phyloP scores from a whole-genome alignment of 768 basidiomycete species.

The Albatrellus ellisii region DNA sequence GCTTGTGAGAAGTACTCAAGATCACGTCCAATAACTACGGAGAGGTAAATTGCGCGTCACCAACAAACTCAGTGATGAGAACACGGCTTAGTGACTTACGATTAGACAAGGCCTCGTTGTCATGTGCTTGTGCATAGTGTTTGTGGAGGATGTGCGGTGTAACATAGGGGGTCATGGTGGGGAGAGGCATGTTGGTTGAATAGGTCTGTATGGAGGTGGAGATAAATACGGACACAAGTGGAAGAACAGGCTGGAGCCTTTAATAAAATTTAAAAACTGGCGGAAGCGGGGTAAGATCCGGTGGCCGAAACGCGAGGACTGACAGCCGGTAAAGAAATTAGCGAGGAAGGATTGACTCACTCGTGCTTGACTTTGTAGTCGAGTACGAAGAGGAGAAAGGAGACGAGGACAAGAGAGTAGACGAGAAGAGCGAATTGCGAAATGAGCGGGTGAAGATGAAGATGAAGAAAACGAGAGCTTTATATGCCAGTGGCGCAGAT shows the following conservation, averaged over 20 bases:
- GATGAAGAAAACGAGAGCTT: background rate
- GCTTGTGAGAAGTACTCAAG: constrained; percentile 97
- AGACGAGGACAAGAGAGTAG: background rate
- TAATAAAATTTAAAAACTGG: too few species aligned
- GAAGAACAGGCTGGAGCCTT: background rate
- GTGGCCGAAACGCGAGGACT: background rate
- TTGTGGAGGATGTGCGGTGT: constrained; percentile 86
- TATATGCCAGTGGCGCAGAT: too few species aligned
- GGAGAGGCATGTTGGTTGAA: constrained; percentile 42
- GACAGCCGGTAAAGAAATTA: background rate
- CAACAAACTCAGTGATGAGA: background rate
- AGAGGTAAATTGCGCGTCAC: constrained; percentile 7
- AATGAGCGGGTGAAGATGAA: background rate
- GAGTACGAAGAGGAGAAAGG: background rate
- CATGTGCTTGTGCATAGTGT: constrained; percentile 65
- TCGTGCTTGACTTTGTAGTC: background rate
- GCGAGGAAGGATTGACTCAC: constrained; percentile 5
- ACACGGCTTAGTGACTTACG: constrained; percentile 29
- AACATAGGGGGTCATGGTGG: constrained; percentile 70
- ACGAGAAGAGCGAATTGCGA: too few species aligned
- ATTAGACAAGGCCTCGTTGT: constrained; percentile 44
- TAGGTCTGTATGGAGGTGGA: background rate
- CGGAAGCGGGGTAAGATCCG: constrained; percentile 4
- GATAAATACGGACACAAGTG: background rate
- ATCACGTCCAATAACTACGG: constrained; percentile 78